These are phyloP conservation scores for Colletotrichum sp. DNA, from an alignment of 2,329 filamentous ascomycete genomes.

Conservation along the genomic window DNA sequence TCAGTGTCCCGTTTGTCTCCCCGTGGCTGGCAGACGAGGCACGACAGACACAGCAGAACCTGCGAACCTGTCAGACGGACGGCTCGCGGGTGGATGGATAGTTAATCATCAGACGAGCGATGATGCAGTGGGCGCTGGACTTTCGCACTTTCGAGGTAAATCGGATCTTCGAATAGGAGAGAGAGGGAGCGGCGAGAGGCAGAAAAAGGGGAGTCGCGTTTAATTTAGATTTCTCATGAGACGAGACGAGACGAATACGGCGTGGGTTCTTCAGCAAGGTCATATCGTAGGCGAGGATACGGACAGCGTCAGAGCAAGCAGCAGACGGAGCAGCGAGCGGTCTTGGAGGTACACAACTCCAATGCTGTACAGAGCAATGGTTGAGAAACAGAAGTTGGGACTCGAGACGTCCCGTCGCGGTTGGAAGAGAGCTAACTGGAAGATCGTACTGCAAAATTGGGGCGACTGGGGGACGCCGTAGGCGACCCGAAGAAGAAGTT, in stretches of 20 bases:
- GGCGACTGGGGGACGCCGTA: background rate
- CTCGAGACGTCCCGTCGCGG: background rate
- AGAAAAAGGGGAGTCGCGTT: background rate
- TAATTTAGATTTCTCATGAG: background rate
- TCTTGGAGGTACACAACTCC: background rate
- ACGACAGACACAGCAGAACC: background rate
- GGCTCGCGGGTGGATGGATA: background rate
- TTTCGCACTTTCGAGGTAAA: background rate
- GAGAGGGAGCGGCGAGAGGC: background rate
- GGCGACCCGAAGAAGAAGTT: constrained; percentile 19
- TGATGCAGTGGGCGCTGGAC: background rate
- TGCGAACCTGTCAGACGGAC: background rate
- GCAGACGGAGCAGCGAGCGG: background rate
- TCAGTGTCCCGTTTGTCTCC: background rate
- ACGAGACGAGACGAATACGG: constrained; percentile 17
- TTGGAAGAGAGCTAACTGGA: background rate
- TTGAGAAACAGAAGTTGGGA: background rate
- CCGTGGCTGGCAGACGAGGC: background rate
- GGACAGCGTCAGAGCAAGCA: background rate
- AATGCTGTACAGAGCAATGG: background rate
- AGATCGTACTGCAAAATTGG: constrained; percentile 9
- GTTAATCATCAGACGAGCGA: background rate
- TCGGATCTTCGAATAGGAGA: background rate
- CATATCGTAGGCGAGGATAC: background rate
- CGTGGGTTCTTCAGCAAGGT: constrained; percentile 8